phyloP scores from a whole-genome alignment of 257 asterid genomes.

The Echites panduratus region DNA sequence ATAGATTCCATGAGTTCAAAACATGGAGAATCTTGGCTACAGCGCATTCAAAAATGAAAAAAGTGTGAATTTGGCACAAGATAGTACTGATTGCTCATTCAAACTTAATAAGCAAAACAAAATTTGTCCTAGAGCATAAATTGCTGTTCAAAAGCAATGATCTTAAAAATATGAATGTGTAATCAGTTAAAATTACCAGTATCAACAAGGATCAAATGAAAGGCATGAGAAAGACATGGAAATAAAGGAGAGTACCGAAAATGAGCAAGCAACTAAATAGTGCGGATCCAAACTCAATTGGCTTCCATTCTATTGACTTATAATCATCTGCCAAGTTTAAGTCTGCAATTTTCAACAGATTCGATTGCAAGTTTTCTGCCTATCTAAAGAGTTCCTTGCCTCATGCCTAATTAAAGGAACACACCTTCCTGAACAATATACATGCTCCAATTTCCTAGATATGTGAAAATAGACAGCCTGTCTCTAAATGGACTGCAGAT shows the following conservation, averaged over 20 bases:
- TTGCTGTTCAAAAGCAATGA: not conserved
- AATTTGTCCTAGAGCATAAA: not conserved
- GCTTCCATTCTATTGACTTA: not conserved
- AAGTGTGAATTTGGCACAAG: not conserved
- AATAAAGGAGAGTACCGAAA: not conserved
- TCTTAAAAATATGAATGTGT: not conserved
- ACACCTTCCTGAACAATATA: not conserved
- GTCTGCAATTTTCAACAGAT: not conserved
- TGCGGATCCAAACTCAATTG: not conserved
- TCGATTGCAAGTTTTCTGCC: not conserved
- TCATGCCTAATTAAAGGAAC: not conserved
- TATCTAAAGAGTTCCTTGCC: not conserved
- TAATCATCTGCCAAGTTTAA: not conserved
- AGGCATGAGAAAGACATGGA: conserved; percentile 1
- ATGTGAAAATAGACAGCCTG: not conserved
- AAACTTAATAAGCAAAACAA: not conserved
- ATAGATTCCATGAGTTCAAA: not conserved
- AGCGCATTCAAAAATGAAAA: not conserved
- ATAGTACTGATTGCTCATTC: not conserved
- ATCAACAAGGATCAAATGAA: not conserved
- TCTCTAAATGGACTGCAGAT: not conserved
- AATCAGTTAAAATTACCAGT: not conserved
- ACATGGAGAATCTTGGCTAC: not conserved
- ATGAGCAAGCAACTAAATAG: not conserved
- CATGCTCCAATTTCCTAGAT: not conserved